These are phyloP conservation scores for Sporisorium exsertum DNA, from an alignment of 1,284 basidiomycete genomes.

Conservation along the genomic window DNA sequence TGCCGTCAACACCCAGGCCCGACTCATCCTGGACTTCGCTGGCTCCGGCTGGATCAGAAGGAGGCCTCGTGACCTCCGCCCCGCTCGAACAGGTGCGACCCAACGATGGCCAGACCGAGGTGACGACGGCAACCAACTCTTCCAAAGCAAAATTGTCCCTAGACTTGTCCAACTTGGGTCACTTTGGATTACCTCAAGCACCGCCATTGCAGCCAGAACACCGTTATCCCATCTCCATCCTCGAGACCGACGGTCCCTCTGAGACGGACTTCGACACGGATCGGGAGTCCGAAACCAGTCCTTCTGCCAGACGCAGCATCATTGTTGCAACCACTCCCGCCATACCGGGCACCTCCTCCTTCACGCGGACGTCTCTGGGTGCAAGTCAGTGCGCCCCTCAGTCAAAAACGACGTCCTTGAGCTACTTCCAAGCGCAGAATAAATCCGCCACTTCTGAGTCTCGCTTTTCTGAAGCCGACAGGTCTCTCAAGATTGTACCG, in stretches of 20 bases:
- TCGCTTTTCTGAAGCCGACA: background rate
- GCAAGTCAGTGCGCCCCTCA: background rate
- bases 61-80: background rate
- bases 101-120: background rate
- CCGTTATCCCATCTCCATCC: slow-evolving; percentile 25
- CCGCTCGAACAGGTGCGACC: background rate
- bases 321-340: background rate
- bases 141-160: slow-evolving; percentile 2
- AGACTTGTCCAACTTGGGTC: slow-evolving; percentile 6
- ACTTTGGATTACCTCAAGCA: slow-evolving; percentile 27
- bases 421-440: background rate
- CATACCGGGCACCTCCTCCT: background rate
- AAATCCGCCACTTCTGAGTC: background rate
- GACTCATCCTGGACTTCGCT: background rate
- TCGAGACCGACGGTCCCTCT: slow-evolving; percentile 13
- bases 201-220: slow-evolving; percentile 33
- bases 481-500: slow-evolving; percentile 15
- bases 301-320: slow-evolving; percentile 6
- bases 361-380: slow-evolving; percentile 2
- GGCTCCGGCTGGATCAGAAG: background rate
- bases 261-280: slow-evolving; percentile 23
- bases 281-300: slow-evolving; percentile 25
- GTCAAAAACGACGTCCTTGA: background rate
- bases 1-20: background rate
- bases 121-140: background rate